Evolutionary conservation across 768 basidiomycete genomes (phyloP).

Genomic region (Dictyophora rubrovolvata): DNA sequence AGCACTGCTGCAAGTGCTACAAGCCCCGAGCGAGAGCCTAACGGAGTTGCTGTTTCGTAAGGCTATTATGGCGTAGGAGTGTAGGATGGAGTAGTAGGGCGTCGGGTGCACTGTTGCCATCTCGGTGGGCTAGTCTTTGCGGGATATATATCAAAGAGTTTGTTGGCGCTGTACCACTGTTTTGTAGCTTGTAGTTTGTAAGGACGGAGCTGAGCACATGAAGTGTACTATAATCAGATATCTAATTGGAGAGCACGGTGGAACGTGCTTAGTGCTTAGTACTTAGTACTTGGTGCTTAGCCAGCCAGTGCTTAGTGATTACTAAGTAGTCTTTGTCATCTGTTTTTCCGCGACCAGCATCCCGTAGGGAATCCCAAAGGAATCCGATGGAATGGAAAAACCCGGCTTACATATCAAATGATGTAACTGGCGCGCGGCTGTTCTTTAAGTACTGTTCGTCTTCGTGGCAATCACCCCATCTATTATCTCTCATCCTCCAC

Average conservation of each 20-base stretch:
- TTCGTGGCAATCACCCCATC: too few relatives aligned
- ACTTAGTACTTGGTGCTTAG: too few relatives aligned
- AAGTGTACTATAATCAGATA: too few relatives aligned
- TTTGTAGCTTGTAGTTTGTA: too few relatives aligned
- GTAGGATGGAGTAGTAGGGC: neutral
- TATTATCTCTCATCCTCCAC: neutral
- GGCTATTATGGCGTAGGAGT: neutral
- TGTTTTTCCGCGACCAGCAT: neutral
- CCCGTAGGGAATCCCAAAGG: neutral
- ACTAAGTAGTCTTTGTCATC: too few relatives aligned
- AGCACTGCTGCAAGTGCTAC: too few relatives aligned
- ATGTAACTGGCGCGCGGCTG: neutral
- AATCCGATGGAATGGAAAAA: conserved; percentile 6
- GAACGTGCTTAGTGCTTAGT: neutral
- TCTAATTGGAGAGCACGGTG: neutral
- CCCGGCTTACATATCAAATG: neutral
- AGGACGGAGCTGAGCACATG: too few relatives aligned
- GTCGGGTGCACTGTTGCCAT: too few relatives aligned
- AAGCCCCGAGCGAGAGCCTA: neutral
- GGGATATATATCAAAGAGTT: too few relatives aligned
- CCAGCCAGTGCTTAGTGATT: too few relatives aligned
- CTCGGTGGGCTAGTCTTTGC: too few relatives aligned
- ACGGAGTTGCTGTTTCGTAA: conserved; percentile 8
- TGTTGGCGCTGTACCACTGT: too few relatives aligned
- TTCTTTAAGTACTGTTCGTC: neutral